Percentiles rank a stretch among this genome's conserved stretches.
These are phyloP conservation scores for Alternaria consortialis DNA, from an alignment of 2,329 filamentous ascomycete species.

Conservation along the genomic window DNA sequence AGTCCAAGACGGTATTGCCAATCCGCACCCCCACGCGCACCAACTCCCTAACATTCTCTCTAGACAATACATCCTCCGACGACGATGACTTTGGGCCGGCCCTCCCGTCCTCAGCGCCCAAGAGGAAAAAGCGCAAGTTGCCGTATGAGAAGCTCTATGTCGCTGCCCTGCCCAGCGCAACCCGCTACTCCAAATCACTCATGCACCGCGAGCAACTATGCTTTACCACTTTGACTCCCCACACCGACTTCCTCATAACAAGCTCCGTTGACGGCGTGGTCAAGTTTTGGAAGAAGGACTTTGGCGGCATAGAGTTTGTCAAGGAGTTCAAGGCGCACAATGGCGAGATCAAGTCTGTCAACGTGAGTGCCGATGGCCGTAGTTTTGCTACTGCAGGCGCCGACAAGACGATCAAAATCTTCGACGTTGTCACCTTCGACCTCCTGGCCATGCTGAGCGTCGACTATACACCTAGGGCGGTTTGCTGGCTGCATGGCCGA, in stretches of 20 bases:
- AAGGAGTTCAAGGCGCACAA: constrained; percentile 95
- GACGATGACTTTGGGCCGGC: constrained; percentile 96
- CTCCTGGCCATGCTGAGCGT: constrained; percentile 73
- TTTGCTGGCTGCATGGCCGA: constrained; percentile 89
- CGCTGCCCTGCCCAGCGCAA: constrained; percentile 81
- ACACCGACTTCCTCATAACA: constrained; percentile 95
- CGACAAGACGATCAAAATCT: constrained; percentile 82
- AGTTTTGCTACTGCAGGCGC: constrained; percentile 89
- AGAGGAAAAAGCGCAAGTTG: constrained; percentile 90
- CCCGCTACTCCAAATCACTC: constrained; percentile 89
- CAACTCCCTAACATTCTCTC: constrained; percentile 5
- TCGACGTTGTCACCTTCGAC: constrained; percentile 80
- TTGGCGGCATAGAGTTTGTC: constrained; percentile 91
- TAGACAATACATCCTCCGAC: constrained; percentile 60
- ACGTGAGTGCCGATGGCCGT: constrained; percentile 85
- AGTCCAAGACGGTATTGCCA: constrained; percentile 22
- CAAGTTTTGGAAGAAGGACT: constrained; percentile 99
- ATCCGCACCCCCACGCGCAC: constrained; percentile 14
- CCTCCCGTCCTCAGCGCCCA: constrained; percentile 78
- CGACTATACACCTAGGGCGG: constrained; percentile 75
- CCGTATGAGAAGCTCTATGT: constrained; percentile 96
- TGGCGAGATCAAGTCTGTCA: constrained; percentile 84
- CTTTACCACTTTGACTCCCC: constrained; percentile 86
- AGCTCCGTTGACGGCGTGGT: constrained; percentile 94
- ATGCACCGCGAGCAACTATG: constrained; percentile 98